Evolutionary conservation across 768 basidiomycete species (phyloP), one percentile per base, ranked within the genome.

Genomic region (Mycena metata): DNA sequence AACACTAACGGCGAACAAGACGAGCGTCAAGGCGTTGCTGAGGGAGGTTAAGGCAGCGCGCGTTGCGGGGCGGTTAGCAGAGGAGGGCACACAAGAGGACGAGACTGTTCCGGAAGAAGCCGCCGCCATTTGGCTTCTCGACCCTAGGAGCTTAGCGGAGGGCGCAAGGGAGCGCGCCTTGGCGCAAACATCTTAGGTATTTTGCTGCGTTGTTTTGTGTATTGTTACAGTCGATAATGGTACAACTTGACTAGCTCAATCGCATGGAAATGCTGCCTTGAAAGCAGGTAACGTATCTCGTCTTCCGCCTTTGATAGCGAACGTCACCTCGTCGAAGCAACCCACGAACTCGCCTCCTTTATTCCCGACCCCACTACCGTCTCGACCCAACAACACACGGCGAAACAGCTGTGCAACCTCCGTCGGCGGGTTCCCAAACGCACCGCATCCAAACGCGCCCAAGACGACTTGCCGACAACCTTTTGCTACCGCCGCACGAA

Each of bases 1-100:
- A 69, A 94, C 93, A n/a, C 80, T 96, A 54, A 96, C 95, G 5
- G 94, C 94, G 11, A 96, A 97, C 72, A 84, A 88, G 70, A 85
- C 90, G 35, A 94, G 94, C 71, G 88, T 96, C 26, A 89, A 86
- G 74, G 89, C 89, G 24, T 82, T 96, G n/a, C 67, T 95, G 66
- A 83, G 89, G 67, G 91, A 91, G 76, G 85, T 95, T 77, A 86
- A 82, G 63, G 74, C 77, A 17, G 79, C 80, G 2, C 79, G 79
- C 35, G 72, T 79, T 30, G 75, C 77, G 35, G 79, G 79, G 2
- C 73, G 77, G 21, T 64, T 82, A 4, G 81, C 79, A 26, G 78
- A 77, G 15, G 78, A 79, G 15, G 66, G 74, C 15, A 64, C 57
- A 16, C 55, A 56, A 35, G 69, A 60, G 49, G 60, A 50, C 8